These are phyloP conservation scores for Phytopythium cucurbitacearum DNA, from an alignment of 352 stramenopile species.

Conservation along the genomic window DNA sequence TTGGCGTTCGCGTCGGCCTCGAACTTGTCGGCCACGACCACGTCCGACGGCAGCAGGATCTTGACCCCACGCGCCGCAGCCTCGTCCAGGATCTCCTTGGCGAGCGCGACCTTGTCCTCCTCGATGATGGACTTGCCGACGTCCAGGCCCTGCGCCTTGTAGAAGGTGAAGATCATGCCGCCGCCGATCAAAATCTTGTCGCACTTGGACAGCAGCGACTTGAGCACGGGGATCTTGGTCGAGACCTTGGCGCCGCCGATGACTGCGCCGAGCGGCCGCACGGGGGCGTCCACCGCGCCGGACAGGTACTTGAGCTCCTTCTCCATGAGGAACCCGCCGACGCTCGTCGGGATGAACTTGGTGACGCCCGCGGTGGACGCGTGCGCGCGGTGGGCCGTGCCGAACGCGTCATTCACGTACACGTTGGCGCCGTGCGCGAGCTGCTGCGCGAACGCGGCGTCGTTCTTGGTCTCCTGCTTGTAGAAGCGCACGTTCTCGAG, in stretches of 20 bases:
- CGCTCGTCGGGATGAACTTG: slow-evolving; percentile 91
- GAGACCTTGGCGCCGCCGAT: slow-evolving; percentile 96
- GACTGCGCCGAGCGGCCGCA: slow-evolving; percentile 93
- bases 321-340: slow-evolving; percentile 95
- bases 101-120: slow-evolving; percentile 92
- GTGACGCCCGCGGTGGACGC: slow-evolving; percentile 97
- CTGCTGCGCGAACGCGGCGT: slow-evolving; percentile 83
- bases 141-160: slow-evolving; percentile 93
- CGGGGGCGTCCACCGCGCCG: slow-evolving; percentile 83
- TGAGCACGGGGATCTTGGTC: slow-evolving; percentile 96
- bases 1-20: slow-evolving; percentile 58
- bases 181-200: slow-evolving; percentile 96
- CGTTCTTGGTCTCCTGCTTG: slow-evolving; percentile 97
- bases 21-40: slow-evolving; percentile 92
- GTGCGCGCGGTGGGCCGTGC: slow-evolving; percentile 96
- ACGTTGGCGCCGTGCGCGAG: slow-evolving; percentile 92
- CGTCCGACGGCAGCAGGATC: slow-evolving; percentile 91
- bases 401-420: slow-evolving; percentile 99
- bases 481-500: slow-evolving; percentile 97
- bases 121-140: slow-evolving; percentile 95
- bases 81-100: slow-evolving; percentile 88
- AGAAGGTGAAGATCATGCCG: slow-evolving; percentile 98
- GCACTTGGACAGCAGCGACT: slow-evolving; percentile 94
- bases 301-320: slow-evolving; percentile 97
- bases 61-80: slow-evolving; percentile 86